These are phyloP conservation scores for Betula pendula DNA, from an alignment of 306 rosid genomes.

Conservation along the genomic window DNA sequence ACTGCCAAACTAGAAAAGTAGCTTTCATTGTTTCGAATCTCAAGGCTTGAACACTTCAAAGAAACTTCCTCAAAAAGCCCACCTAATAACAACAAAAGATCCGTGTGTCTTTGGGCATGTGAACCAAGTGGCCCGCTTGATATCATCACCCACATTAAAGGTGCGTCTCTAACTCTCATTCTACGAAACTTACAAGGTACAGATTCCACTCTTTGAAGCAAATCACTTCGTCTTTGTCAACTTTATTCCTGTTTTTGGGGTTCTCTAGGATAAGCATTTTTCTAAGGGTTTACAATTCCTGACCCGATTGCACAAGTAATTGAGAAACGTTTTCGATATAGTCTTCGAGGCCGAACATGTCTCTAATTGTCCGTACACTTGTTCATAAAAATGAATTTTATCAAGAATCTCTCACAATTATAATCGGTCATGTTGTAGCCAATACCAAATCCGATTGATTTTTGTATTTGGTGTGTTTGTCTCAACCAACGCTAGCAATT, in stretches of 20 bases:
- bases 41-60: conserved; percentile 18
- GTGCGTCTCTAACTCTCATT: conserved; percentile 7
- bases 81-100: conserved; percentile 25
- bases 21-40: conserved; percentile 28
- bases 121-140: conserved; percentile 28
- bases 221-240: conserved; percentile 8
- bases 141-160: conserved; percentile 4
- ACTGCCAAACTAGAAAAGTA: conserved; percentile 21
- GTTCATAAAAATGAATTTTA: too few relatives aligned
- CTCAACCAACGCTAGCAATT: too few relatives aligned
- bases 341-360: too few relatives aligned
- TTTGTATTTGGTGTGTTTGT: too few relatives aligned
- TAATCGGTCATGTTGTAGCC: too few relatives aligned
- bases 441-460: too few relatives aligned
- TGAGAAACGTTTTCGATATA: too few relatives aligned
- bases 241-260: conserved; percentile 11
- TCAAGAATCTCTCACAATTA: too few relatives aligned
- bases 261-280: not conserved
- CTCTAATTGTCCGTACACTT: too few relatives aligned
- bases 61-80: conserved; percentile 51
- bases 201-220: conserved; percentile 21
- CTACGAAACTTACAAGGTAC: conserved; percentile 41
- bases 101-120: conserved; percentile 29
- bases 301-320: too few relatives aligned
- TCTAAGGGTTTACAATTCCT: too few relatives aligned